Evolutionary conservation across 352 stramenopile genomes (phyloP).

Genomic region (Pythium biforme): DNA sequence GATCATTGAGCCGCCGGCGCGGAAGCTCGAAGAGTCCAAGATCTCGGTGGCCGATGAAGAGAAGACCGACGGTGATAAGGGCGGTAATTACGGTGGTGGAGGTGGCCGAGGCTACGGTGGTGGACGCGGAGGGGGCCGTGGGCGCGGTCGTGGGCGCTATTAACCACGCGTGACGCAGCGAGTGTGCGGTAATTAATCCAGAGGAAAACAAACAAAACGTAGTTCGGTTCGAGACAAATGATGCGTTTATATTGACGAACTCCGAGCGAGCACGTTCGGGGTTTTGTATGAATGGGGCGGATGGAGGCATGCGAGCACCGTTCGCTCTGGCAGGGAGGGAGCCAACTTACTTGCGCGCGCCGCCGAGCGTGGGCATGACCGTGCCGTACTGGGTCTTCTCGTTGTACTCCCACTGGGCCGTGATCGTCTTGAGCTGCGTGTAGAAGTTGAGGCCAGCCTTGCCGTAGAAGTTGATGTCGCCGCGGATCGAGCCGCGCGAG

Average conservation of each 20-base stretch:
- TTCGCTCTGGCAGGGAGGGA: no score
- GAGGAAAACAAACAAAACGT: not conserved
- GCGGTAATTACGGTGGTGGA: constrained; percentile 24
- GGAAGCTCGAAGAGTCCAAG: constrained; percentile 72
- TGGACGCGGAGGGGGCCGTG: constrained; percentile 30
- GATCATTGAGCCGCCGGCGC: constrained; percentile 53
- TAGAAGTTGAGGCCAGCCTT: constrained; percentile 97
- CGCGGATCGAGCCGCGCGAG: constrained; percentile 91
- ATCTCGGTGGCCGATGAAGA: constrained; percentile 66
- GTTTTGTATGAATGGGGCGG: no score
- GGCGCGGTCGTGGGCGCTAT: constrained; percentile 32
- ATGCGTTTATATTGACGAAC: constrained; percentile 4
- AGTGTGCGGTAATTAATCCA: not conserved
- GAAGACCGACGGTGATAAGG: constrained; percentile 45
- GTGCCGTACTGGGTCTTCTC: constrained; percentile 87
- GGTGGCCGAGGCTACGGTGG: constrained; percentile 24
- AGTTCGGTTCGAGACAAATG: not conserved
- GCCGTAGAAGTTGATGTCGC: constrained; percentile 98
- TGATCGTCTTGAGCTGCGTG: constrained; percentile 98
- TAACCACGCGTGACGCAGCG: not conserved
- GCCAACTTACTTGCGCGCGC: constrained; percentile 47
- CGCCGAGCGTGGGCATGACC: constrained; percentile 91
- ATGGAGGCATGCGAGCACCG: no score
- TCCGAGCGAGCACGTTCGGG: not conserved
- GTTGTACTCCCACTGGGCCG: constrained; percentile 94